Evolutionary conservation across 345 rosid genomes (phyloP), one percentile per base, ranked within the genome.

Genomic region (Litchi chinensis): DNA sequence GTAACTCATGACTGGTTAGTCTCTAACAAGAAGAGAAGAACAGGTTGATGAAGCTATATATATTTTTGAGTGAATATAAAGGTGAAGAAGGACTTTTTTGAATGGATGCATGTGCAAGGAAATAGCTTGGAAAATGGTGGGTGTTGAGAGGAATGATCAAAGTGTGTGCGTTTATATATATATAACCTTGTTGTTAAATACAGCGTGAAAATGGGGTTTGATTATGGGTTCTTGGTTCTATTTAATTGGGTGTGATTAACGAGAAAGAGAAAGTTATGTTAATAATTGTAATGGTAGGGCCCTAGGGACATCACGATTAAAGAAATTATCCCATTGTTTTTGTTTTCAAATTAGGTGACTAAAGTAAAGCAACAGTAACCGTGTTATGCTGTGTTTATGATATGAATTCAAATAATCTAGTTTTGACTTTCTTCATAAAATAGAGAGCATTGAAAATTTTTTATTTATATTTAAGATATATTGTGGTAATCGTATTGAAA

Each of bases 61-160:
- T 39, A 15, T 1, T n/a, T 5, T 66, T n/a, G 43, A 16, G 18
- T 48, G 21, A 12, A 26, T 26, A 71, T 22, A 73, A 22, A 26
- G 68, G 8, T 41, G 84, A 44, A 65, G 57, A 32, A 71, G 8
- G 80, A 79, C 74, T 70, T 81, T 79, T 79, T 32, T 32, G 37
- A 32, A 32, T 32, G 37, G 37, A 32, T 32, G 37, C 37, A 3
- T 32, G 50, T 40, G 69, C 70, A 71, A 68, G 12, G 81, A 81
- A 81, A 41, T 41, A 68, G 65, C 81, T 32, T 32, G 37, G 37
- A 81, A 84, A 81, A 57, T 56, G 65, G 16, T 12, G 57, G 79
- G 19, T 26, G 18, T 40, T 21, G 59, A 43, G 44, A 4, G 46
- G 75, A 71, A 59, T 10, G 65, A 71, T 54, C 26, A 18, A 71